phyloP scores from a whole-genome alignment of 768 basidiomycete species.

The Leccinum longicurvipes region DNA sequence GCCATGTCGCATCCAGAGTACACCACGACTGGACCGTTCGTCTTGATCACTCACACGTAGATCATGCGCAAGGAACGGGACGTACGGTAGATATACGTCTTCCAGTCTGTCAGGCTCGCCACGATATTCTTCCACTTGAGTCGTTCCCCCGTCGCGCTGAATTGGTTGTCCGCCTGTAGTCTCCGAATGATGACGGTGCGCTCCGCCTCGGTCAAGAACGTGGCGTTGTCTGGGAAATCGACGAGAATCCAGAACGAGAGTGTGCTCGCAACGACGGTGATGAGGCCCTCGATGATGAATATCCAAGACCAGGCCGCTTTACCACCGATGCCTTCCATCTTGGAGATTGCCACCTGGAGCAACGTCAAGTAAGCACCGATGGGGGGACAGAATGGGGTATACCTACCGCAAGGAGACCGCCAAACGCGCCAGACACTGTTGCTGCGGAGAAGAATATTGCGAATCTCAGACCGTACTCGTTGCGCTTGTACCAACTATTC shows the following conservation, averaged over 20 bases:
- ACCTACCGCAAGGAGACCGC: conserved; percentile 65
- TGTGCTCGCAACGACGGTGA: conserved; percentile 61
- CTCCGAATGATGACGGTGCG: conserved; percentile 62
- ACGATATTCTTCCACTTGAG: conserved; percentile 56
- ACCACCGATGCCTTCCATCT: conserved; percentile 68
- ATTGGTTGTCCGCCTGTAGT: conserved; percentile 64
- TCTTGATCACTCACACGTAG: not conserved
- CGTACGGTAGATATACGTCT: conserved; percentile 52
- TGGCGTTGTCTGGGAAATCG: conserved; percentile 81
- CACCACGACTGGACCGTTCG: conserved; percentile 42
- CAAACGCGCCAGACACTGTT: conserved; percentile 80
- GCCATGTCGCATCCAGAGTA: conserved; percentile 61
- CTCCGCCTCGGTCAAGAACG: conserved; percentile 71
- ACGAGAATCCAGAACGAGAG: conserved; percentile 75
- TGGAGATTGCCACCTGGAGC: conserved; percentile 54
- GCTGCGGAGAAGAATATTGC: conserved; percentile 77
- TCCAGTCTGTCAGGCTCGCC: conserved; percentile 65
- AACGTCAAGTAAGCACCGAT: not conserved
- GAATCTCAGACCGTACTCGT: conserved; percentile 66
- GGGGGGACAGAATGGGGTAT: not conserved
- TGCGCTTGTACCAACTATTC: conserved; percentile 60
- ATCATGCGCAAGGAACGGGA: not conserved
- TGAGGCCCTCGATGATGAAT: conserved; percentile 71
- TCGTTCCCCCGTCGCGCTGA: conserved; percentile 68
- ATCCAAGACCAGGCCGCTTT: conserved; percentile 71